phyloP scores from a whole-genome alignment of 2,329 filamentous ascomycete species.

The Cordyceps sp. region DNA sequence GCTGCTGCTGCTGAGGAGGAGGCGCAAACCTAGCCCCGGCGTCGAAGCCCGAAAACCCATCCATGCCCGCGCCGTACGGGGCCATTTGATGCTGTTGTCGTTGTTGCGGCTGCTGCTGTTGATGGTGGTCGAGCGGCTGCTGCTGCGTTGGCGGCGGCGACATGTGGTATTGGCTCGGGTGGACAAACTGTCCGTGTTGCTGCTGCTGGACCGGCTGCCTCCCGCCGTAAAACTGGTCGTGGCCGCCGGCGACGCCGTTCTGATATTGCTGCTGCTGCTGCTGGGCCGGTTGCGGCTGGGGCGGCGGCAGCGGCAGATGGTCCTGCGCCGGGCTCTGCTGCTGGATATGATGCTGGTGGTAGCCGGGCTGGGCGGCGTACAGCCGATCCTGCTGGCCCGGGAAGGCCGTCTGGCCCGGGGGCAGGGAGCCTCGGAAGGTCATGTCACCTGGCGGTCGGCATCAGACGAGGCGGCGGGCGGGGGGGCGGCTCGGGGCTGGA shows the following conservation, averaged over 20 bases:
- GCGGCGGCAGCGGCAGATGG: conserved; percentile 3
- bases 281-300: conserved; percentile 3
- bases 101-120: conserved; percentile 1
- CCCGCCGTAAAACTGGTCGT: no score
- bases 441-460: conserved; percentile 13
- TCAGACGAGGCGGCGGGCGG: conserved; percentile 3
- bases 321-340: conserved; percentile 8
- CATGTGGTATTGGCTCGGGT: conserved; percentile 8
- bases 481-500: conserved; percentile 1
- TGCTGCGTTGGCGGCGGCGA: conserved; percentile 8
- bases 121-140: no score
- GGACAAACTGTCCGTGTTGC: conserved; percentile 7
- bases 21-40: conserved; percentile 7
- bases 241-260: no score
- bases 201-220: no score
- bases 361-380: conserved; percentile 8
- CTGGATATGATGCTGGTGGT: conserved; percentile 10
- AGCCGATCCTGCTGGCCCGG: conserved; percentile 11
- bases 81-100: conserved; percentile 9
- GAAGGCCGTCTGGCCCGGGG: conserved; percentile 12
- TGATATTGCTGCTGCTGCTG: conserved; percentile 7
- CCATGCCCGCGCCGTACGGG: conserved; percentile 1
- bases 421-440: conserved; percentile 17
- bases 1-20: conserved; percentile 8
- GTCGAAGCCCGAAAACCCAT: conserved; percentile 1